Base-by-base conservation (phyloP, 1,284 basidiomycete genomes). In the Termitomyces sp. region DNA sequence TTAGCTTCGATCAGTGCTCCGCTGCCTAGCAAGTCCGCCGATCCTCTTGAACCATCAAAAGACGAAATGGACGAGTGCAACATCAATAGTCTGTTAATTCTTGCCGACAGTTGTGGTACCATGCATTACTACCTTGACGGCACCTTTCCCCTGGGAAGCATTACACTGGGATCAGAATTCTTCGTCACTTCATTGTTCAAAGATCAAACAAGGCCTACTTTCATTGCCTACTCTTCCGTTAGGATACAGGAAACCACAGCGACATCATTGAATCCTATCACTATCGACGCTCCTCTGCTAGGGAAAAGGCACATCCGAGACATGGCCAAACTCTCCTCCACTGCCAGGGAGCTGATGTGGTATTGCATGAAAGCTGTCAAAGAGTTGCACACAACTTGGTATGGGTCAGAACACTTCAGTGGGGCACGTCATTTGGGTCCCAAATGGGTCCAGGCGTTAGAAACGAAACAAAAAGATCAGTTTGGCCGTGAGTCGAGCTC, bases 81-180 rank as follows among this genome's bases (percentile, higher is more conserved):
- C 60, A 56, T 74, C 19, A 75, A 82, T 60, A 89, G 84, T 61
- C 69, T 90, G 48, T 72, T 91, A 18, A 73, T 76, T 28, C 74
- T 82, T 38, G 67, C 80, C 16, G 86, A 89, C 62, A 70, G 75
- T 49, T 56, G 66, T 19, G 86, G 88, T 5, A 65, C 66, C 54
- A 64, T 88, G 44, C 77, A 84, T 63, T 77, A 71, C 59, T 91
- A 83, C 66, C 71, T 93, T 45, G 91, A 94, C 62, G 92, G 92
- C 21, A 81, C 81, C 54, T 92, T 88, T 68, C 80, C 86, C 42
- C 74, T 95, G 31, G 92, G 93, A 34, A 72, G 77, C 33, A 66
- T 87, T 39, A 63, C 60, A 37, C 57, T 80, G 35, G 75, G 72
- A 37, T 58, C 58, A 47, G 65, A 68, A 33, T 66, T 69, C 24